A percentile compares a stretch with the other conserved stretches of the same genome.
Evolutionary conservation across 2,329 filamentous ascomycete genomes (phyloP).

Genomic region (Cladosporium oxysporum): DNA sequence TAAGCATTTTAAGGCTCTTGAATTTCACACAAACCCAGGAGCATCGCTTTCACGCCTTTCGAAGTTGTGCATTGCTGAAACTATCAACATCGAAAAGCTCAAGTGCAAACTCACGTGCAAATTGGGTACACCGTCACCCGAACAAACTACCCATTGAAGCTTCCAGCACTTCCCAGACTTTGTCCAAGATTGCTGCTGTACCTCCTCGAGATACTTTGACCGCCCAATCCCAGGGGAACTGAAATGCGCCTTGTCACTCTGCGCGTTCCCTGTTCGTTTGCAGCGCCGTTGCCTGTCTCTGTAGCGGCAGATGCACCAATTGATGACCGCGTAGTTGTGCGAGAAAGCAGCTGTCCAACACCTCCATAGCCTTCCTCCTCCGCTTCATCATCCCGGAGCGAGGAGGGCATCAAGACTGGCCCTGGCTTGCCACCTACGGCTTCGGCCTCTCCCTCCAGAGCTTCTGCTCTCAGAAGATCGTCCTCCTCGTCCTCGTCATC

Average conservation of each 20-base stretch:
- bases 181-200: slow-evolving; percentile 50
- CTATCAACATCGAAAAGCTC: not conserved
- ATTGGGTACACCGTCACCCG: not conserved
- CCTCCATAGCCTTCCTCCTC: slow-evolving; percentile 45
- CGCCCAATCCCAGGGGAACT: slow-evolving; percentile 49
- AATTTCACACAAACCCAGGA: not conserved
- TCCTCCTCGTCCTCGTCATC: slow-evolving; percentile 39
- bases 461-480: slow-evolving; percentile 23
- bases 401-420: slow-evolving; percentile 16
- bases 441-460: slow-evolving; percentile 29
- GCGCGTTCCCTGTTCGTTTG: slow-evolving; percentile 22
- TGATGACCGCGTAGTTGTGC: slow-evolving; percentile 36
- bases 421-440: slow-evolving; percentile 26
- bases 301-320: slow-evolving; percentile 28
- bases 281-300: slow-evolving; percentile 23
- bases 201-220: slow-evolving; percentile 43
- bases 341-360: slow-evolving; percentile 38
- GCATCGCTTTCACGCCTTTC: not conserved
- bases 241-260: slow-evolving; percentile 42
- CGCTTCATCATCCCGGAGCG: slow-evolving; percentile 21
- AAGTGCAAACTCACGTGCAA: not conserved
- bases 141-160: slow-evolving; percentile 23
- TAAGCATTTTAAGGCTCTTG: not conserved
- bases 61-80: not conserved
- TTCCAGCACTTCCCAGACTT: slow-evolving; percentile 36